phyloP scores from a whole-genome alignment of 2,329 filamentous ascomycete species.

The Fusarium sp. region DNA sequence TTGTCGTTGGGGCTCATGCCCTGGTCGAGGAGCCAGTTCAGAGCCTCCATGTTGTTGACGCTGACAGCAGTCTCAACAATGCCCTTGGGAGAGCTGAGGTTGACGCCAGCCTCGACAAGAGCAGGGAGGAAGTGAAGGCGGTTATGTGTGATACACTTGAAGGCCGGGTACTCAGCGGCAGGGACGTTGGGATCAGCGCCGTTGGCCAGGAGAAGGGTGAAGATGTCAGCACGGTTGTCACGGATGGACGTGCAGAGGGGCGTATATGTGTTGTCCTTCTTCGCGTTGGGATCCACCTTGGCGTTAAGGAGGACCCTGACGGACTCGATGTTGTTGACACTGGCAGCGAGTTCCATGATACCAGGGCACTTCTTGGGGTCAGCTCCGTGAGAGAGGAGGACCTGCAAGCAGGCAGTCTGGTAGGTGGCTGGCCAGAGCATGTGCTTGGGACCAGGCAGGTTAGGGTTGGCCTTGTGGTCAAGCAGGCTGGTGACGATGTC shows the following conservation, averaged over 20 bases:
- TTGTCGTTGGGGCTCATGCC: conserved; percentile 71
- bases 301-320: conserved; percentile 68
- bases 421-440: conserved; percentile 75
- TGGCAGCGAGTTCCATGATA: conserved; percentile 73
- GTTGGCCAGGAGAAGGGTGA: conserved; percentile 67
- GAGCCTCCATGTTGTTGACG: conserved; percentile 70
- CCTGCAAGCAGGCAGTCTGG: conserved; percentile 67
- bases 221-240: conserved; percentile 72
- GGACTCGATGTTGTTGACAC: conserved; percentile 73
- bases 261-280: conserved; percentile 76
- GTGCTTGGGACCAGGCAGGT: conserved; percentile 76
- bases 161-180: conserved; percentile 73
- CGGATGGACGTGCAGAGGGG: conserved; percentile 76
- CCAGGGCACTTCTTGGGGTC: conserved; percentile 71
- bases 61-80: conserved; percentile 74
- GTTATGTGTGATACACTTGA: conserved; percentile 77
- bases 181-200: conserved; percentile 73
- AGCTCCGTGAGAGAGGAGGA: conserved; percentile 70
- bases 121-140: conserved; percentile 70
- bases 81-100: conserved; percentile 70
- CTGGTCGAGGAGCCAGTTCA: conserved; percentile 71
- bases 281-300: conserved; percentile 70
- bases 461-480: conserved; percentile 73
- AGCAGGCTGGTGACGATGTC: conserved; percentile 65
- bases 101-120: conserved; percentile 70